phyloP scores from a whole-genome alignment of 1,139 yeast species.

The Zygosaccharomyces pseudobailii region DNA sequence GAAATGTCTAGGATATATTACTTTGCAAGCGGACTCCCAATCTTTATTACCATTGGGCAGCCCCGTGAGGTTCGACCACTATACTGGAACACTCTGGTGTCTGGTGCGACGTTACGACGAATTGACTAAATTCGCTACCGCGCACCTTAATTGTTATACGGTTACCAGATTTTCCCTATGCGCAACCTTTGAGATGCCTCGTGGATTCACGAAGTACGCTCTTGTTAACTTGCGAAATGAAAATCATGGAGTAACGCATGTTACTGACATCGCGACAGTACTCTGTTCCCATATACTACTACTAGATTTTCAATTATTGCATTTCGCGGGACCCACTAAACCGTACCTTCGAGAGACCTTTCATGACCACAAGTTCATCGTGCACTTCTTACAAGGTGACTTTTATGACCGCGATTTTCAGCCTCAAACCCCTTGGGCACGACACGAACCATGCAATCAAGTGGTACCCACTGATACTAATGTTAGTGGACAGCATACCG shows the following conservation, averaged over 20 bases:
- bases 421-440: not conserved
- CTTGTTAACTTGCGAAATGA: conserved; percentile 1
- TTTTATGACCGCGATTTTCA: not conserved
- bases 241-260: not conserved
- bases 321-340: conserved; percentile 2
- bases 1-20: conserved; percentile 14
- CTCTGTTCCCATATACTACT: not conserved
- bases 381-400: not conserved
- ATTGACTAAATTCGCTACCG: conserved; percentile 5
- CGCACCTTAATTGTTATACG: conserved; percentile 3
- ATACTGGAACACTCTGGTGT: conserved; percentile 10
- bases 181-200: conserved; percentile 5
- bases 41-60: not conserved
- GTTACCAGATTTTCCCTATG: not conserved
- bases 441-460: not conserved
- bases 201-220: conserved; percentile 7
- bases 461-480: not conserved
- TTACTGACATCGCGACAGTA: not conserved
- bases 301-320: not conserved
- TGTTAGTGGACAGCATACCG: not conserved
- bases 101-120: conserved; percentile 10
- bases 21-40: conserved; percentile 4
- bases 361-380: not conserved
- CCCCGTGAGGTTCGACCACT: conserved; percentile 9
- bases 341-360: not conserved